These are phyloP conservation scores for Stylosanthes scabra DNA, from an alignment of 331 rosid genomes.

Conservation along the genomic window DNA sequence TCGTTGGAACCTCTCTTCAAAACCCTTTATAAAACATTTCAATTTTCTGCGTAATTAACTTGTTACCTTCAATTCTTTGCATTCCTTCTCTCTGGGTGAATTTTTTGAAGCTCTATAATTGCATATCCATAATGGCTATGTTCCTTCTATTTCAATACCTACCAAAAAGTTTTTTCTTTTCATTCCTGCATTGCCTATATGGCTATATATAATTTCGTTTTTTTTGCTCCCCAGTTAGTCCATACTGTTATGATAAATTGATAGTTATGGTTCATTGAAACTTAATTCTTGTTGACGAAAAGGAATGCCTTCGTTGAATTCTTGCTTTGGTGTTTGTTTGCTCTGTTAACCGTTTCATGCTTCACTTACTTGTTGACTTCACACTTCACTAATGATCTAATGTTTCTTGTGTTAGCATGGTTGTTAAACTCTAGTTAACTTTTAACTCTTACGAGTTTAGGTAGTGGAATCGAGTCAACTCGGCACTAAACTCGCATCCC, in stretches of 20 bases:
- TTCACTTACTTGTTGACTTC: constrained; percentile 19
- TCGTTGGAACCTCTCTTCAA: neutral
- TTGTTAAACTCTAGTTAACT: too few species aligned
- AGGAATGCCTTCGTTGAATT: constrained; percentile 6
- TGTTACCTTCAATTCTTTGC: neutral
- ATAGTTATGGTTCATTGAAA: constrained; percentile 1
- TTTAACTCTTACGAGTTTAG: too few species aligned
- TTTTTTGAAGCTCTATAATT: neutral
- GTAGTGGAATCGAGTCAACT: too few species aligned
- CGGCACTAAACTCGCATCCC: too few species aligned
- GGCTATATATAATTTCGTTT: constrained; percentile 11
- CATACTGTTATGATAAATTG: constrained; percentile 12
- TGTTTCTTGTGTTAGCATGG: constrained; percentile 6
- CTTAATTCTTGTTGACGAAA: neutral
- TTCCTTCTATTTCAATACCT: too few species aligned
- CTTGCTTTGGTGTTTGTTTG: too few species aligned
- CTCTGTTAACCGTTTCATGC: neutral
- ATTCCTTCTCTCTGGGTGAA: neutral
- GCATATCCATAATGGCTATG: too few species aligned
- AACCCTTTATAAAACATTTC: neutral
- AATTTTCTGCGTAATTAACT: neutral
- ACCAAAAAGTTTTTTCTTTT: constrained; percentile 17
- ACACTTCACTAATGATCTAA: constrained; percentile 17
- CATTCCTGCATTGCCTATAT: neutral
- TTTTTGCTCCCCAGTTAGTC: neutral